Conservation (phyloP, 1,139 yeast species). For the Zhuliangozyma blackwelliae region DNA sequence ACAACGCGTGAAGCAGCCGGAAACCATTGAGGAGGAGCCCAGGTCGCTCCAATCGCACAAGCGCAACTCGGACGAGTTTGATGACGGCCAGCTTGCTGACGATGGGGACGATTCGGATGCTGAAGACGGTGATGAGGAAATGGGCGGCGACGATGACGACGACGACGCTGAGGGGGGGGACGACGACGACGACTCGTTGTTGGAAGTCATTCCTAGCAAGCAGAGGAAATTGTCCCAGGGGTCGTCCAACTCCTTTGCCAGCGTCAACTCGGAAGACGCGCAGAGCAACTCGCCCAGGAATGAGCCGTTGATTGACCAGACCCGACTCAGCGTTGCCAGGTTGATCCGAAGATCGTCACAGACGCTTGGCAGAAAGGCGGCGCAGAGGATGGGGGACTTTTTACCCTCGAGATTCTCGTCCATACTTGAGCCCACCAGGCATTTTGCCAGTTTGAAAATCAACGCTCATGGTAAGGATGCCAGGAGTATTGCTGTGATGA, state of each 20-base stretch:
- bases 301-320: conserved; percentile 68
- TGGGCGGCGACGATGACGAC: conserved; percentile 14
- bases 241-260: conserved; percentile 36
- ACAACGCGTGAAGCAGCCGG: neutral
- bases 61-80: conserved; percentile 12
- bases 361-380: conserved; percentile 67
- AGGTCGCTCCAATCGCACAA: neutral
- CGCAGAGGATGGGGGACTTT: conserved; percentile 83
- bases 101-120: conserved; percentile 31
- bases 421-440: conserved; percentile 86
- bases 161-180: conserved; percentile 29
- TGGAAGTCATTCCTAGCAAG: conserved; percentile 23
- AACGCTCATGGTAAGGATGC: conserved; percentile 61
- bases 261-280: conserved; percentile 32
- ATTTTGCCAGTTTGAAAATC: conserved; percentile 87
- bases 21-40: neutral
- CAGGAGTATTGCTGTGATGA: conserved; percentile 60
- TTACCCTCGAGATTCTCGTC: conserved; percentile 82
- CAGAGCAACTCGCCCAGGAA: conserved; percentile 18
- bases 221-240: conserved; percentile 39
- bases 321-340: conserved; percentile 68
- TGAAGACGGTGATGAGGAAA: conserved; percentile 27
- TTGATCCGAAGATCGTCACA: conserved; percentile 58
- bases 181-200: conserved; percentile 21
- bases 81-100: conserved; percentile 12